phyloP scores from a whole-genome alignment of 1,284 basidiomycete genomes.

The Mycena citricolor region DNA sequence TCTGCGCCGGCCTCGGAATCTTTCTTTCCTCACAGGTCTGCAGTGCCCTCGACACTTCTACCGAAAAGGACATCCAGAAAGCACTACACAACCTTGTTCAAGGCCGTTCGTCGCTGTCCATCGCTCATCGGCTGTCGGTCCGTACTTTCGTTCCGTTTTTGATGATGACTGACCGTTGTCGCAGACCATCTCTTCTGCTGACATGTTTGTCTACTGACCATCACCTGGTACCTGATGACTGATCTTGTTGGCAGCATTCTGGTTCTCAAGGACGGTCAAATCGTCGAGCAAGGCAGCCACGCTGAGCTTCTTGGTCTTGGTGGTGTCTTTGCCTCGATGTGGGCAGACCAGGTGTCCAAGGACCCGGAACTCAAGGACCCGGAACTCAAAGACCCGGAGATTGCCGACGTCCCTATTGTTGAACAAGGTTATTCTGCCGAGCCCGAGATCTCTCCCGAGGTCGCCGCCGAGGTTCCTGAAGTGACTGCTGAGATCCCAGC shows the following conservation, averaged over 20 bases:
- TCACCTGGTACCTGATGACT: slow-evolving; percentile 8
- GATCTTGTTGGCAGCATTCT: slow-evolving; percentile 64
- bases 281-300: slow-evolving; percentile 77
- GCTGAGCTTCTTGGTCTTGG: slow-evolving; percentile 67
- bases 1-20: not conserved
- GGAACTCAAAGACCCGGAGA: not conserved
- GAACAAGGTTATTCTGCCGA: slow-evolving; percentile 14
- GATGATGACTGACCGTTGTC: slow-evolving; percentile 20
- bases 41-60: slow-evolving; percentile 80
- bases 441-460: slow-evolving; percentile 16
- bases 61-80: slow-evolving; percentile 84
- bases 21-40: slow-evolving; percentile 17
- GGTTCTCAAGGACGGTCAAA: slow-evolving; percentile 79
- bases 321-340: slow-evolving; percentile 78
- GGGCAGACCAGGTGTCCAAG: slow-evolving; percentile 69
- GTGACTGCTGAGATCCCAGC: slow-evolving; percentile 2
- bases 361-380: slow-evolving; percentile 3
- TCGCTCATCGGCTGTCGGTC: slow-evolving; percentile 79
- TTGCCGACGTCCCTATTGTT: slow-evolving; percentile 1
- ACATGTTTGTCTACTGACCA: slow-evolving; percentile 49
- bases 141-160: slow-evolving; percentile 33
- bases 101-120: slow-evolving; percentile 74
- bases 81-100: slow-evolving; percentile 71
- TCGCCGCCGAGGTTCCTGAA: slow-evolving; percentile 11
- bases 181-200: slow-evolving; percentile 75